Base-by-base conservation (phyloP, 78 protist species). In the Polysphondylium violaceum region DNA sequence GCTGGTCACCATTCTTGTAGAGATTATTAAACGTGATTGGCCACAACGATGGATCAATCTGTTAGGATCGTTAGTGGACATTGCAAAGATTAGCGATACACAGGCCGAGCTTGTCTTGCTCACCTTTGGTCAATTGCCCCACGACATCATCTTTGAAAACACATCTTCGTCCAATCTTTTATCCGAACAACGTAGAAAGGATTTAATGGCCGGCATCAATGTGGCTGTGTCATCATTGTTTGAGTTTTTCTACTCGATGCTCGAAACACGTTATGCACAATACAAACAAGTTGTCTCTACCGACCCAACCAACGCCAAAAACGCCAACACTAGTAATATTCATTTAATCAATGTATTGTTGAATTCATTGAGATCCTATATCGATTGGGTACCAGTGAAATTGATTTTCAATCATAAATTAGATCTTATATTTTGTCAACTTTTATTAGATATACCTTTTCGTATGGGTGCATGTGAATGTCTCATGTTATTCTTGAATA, bases 11-110 rank as follows among this genome's bases (percentile, higher is more conserved):
- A 79, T 90, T 33, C n/a, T 78, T 9, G 94, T 90, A 0, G 94
- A 90, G 16, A 60, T 90, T 17, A 63, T 76, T 9, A 90, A 90
- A 41, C 27, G 94, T 23, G 87, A 74, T 40, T 90, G 94, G 94
- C 94, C 94, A 21, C 94, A 90, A 67, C 6, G 83, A 31, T 90
- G 94, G 94, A 69, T 86, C 36, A 74, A 76, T 41, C 51, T 90
- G 33, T 58, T 90, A 41, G 71, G 33, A 0, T 73, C 77, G 35
- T 35, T 90, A 12, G 47, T 55, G 3, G 65, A 53, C 0, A 90
- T 90, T 35, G 61, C 93, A 25, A 19, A n/a, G 6, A 53, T 55
- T 9, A 44, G 71, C 1, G 85, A 59, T 5, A 72, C 86, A 0
- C 93, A 75, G 55, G 68, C 93, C 0, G 93, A 87, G 59, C 5